Conservation (phyloP, 1,139 yeast genomes). For the Sugiyamaella japonica region DNA sequence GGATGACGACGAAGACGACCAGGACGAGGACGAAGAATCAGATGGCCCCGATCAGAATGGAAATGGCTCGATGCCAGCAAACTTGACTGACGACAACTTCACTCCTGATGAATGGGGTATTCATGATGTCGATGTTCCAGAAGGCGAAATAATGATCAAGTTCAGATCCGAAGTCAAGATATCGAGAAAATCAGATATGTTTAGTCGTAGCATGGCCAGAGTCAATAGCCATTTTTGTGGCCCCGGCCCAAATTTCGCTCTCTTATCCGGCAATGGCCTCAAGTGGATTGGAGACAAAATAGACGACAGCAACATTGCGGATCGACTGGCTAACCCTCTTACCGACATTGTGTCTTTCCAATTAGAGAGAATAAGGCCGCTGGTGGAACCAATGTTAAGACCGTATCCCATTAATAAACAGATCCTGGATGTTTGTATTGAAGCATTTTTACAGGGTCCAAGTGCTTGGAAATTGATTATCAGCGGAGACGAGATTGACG, state of each 20-base stretch:
- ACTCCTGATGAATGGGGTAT: constrained; percentile 18
- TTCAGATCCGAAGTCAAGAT: constrained; percentile 14
- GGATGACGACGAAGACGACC: not conserved
- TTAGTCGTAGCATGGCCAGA: constrained; percentile 25
- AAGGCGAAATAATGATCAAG: constrained; percentile 23
- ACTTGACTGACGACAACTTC: not conserved
- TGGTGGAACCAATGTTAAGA: constrained; percentile 20
- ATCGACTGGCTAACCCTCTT: constrained; percentile 30
- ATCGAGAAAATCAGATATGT: constrained; percentile 23
- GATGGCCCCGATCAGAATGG: not conserved
- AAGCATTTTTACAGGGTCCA: constrained; percentile 20
- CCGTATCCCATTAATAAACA: constrained; percentile 20
- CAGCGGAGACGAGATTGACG: constrained; percentile 26
- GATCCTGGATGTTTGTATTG: constrained; percentile 15
- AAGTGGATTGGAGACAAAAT: constrained; percentile 44
- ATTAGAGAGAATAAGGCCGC: constrained; percentile 39
- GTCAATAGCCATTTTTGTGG: constrained; percentile 25
- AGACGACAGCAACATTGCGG: constrained; percentile 36
- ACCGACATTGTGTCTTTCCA: constrained; percentile 33
- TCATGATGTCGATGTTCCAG: constrained; percentile 24
- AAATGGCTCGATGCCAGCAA: not conserved
- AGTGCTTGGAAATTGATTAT: constrained; percentile 23
- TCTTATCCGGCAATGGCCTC: constrained; percentile 45
- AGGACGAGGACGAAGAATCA: constrained; percentile 3
- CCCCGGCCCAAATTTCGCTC: constrained; percentile 40